Base-by-base conservation (phyloP, 192 early-diverging fungal genomes). In the Piromyces finnis region DNA sequence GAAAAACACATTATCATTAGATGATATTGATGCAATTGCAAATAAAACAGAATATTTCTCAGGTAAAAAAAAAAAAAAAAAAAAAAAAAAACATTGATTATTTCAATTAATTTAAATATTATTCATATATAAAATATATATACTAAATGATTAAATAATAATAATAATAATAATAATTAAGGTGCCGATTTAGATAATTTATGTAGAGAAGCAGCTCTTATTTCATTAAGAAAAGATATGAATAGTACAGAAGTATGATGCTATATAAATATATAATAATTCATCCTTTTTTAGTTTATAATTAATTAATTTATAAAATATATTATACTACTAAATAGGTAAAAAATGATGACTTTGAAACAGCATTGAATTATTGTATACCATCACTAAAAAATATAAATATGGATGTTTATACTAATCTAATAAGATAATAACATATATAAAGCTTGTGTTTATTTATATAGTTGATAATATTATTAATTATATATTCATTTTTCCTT, bases 171-270 rank as follows among this genome's bases (percentile, higher is more conserved):
- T 6, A 32, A 6, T 32, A 3, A 32, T 6, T 6, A 85, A 90
- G 93, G 93, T 28, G 94, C 94, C 12, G 92, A 95, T 82, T 81
- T 96, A 36, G 93, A 94, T 79, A 94, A 93, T 82, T 78, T 94
- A 28, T 94, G 93, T 79, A 90, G 93, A 30, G 94, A 96, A 79
- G 93, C 95, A 0, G 94, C 93, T 28, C 18, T 36, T 28, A 22
- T 77, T 6, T 35, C 28, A 27, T 68, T 78, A 79, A 28, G 81
- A 80, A 29, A 37, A 22, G 27, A 51, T 51, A 51, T 51, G 17
- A 51, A 51, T 51, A 51, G 18, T 51, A 13, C 13, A 51, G 41
- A 51, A 51, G 41, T 51, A 51, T 17, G 13, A 22, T 51, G 16
- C 22, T 51, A 17, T 5, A 51, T 51, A 51, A 32, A 32, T 6